phyloP scores from a whole-genome alignment of 1,139 yeast species.

The Spathaspora sp. region DNA sequence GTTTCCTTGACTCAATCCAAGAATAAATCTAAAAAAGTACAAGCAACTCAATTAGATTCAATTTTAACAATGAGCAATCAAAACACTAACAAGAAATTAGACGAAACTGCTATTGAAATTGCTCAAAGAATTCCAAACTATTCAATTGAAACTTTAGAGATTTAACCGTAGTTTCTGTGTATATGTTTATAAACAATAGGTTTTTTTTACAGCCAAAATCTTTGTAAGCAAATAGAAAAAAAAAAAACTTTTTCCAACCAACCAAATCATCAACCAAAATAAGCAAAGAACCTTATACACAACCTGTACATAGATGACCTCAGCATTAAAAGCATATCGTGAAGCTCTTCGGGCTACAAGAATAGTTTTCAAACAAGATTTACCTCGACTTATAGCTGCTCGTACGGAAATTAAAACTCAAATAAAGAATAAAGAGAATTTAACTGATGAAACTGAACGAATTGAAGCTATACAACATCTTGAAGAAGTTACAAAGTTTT shows the following conservation, averaged over 20 bases:
- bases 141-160: conserved; percentile 48
- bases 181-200: neutral
- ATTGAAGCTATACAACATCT: conserved; percentile 58
- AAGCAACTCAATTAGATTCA: conserved; percentile 32
- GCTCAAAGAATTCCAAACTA: conserved; percentile 48
- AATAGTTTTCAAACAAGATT: conserved; percentile 63
- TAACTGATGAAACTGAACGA: conserved; percentile 36
- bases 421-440: conserved; percentile 38
- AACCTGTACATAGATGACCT: neutral
- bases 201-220: neutral
- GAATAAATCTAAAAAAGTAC: conserved; percentile 20
- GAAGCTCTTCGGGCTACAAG: conserved; percentile 69
- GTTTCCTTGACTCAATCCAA: conserved; percentile 23
- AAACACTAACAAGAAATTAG: conserved; percentile 20
- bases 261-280: neutral
- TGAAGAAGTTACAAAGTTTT: conserved; percentile 66
- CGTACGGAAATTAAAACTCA: conserved; percentile 63
- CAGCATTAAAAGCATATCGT: conserved; percentile 60
- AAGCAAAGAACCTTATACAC: neutral
- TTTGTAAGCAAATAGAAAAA: neutral
- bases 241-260: neutral
- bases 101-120: conserved; percentile 29
- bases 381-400: conserved; percentile 57
- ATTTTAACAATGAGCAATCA: conserved; percentile 37
- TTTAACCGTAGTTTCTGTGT: neutral